Conservation (phyloP, 192 early-diverging fungal species). For the Geranomyces variabilis region DNA sequence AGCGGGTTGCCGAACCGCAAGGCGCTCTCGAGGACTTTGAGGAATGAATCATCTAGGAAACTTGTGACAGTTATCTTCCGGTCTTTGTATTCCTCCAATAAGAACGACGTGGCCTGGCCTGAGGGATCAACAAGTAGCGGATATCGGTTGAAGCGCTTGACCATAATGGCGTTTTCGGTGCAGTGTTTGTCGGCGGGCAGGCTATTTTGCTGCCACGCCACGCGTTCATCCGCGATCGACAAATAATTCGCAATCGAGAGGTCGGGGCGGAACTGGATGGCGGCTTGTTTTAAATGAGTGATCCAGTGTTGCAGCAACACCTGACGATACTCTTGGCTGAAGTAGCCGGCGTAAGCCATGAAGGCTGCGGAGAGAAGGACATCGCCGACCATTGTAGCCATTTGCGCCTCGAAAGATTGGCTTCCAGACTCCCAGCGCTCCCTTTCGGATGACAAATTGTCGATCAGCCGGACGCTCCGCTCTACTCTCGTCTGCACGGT, state of each 20-base stretch:
- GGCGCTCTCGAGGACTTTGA: constrained; percentile 97
- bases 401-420: constrained; percentile 90
- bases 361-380: constrained; percentile 91
- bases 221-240: constrained; percentile 87
- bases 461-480: constrained; percentile 83
- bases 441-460: constrained; percentile 89
- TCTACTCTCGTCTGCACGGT: constrained; percentile 91
- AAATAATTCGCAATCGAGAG: constrained; percentile 89
- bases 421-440: constrained; percentile 90
- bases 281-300: constrained; percentile 66
- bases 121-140: constrained; percentile 98
- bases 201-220: constrained; percentile 83
- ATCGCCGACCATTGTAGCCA: constrained; percentile 98
- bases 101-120: constrained; percentile 87
- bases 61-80: constrained; percentile 91
- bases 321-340: constrained; percentile 95
- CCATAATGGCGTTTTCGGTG: constrained; percentile 98
- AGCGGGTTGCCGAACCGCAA: constrained; percentile 98
- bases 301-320: constrained; percentile 80
- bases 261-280: constrained; percentile 74
- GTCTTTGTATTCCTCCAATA: constrained; percentile 83
- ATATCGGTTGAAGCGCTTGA: constrained; percentile 93
- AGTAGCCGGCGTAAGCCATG: constrained; percentile 95
- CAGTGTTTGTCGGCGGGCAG: constrained; percentile 91
- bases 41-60: constrained; percentile 96